Percentiles rank a stretch among this genome's conserved stretches.
Evolutionary conservation across 257 asterid species (phyloP).

Genomic region (Fraxinus americana): DNA sequence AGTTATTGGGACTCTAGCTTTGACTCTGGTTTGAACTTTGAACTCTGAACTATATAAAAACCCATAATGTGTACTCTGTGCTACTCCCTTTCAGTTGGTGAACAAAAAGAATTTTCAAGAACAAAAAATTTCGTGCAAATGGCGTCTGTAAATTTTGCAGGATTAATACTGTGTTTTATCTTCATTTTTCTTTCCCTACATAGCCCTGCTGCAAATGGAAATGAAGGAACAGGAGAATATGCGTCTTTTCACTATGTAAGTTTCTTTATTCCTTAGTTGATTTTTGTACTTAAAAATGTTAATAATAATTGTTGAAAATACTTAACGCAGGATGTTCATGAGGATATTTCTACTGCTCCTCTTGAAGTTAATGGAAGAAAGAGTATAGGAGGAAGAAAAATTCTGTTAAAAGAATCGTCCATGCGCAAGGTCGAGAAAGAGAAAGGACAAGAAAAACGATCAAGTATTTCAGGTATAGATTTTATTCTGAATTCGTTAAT

Average conservation of each 20-base stretch:
- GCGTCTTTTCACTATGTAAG: slow-evolving; percentile 37
- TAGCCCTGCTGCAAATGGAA: slow-evolving; percentile 39
- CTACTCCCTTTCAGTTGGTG: slow-evolving; percentile 32
- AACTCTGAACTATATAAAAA: slow-evolving; percentile 64
- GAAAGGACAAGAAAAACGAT: slow-evolving; percentile 20
- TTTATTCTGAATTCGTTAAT: not conserved
- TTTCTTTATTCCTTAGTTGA: not conserved
- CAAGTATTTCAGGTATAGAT: slow-evolving; percentile 32
- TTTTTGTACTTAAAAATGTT: slow-evolving; percentile 8
- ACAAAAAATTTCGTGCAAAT: slow-evolving; percentile 28
- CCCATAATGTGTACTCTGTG: slow-evolving; percentile 25
- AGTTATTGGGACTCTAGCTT: slow-evolving; percentile 60
- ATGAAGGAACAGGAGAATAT: slow-evolving; percentile 30
- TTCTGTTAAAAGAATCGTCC: slow-evolving; percentile 25
- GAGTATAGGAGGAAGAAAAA: slow-evolving; percentile 42
- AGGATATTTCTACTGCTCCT: slow-evolving; percentile 23
- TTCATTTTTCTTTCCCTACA: slow-evolving; percentile 42
- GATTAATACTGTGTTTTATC: slow-evolving; percentile 36
- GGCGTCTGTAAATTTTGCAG: slow-evolving; percentile 44
- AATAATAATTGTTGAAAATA: slow-evolving; percentile 14
- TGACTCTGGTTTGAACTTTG: slow-evolving; percentile 63
- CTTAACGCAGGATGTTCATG: slow-evolving; percentile 17
- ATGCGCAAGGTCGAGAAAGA: not conserved
- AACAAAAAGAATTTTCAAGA: slow-evolving; percentile 19
- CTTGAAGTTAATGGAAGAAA: slow-evolving; percentile 28